Evolutionary conservation across 495 filamentous ascomycete genomes (phyloP).

Genomic region (Aspergillus homomorphus): DNA sequence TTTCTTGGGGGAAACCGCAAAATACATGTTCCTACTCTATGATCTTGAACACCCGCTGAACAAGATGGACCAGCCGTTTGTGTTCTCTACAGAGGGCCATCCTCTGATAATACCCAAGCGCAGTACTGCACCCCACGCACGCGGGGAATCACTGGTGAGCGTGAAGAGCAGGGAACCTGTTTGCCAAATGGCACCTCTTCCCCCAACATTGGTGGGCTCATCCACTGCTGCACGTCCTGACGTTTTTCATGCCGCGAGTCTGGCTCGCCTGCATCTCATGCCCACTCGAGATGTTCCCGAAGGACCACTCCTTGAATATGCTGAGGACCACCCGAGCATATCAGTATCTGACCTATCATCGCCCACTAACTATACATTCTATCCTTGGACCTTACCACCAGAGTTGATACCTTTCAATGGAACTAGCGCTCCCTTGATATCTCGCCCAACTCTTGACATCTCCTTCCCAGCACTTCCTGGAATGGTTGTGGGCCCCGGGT

Average conservation of each 20-base stretch:
- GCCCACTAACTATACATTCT: slow-evolving; percentile 77
- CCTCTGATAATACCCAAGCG: slow-evolving; percentile 78
- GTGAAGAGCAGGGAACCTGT: slow-evolving; percentile 15
- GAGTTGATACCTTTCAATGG: slow-evolving; percentile 71
- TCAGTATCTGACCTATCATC: slow-evolving; percentile 58
- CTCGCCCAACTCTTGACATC: slow-evolving; percentile 67
- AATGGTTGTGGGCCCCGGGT: slow-evolving; percentile 48
- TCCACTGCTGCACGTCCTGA: slow-evolving; percentile 79
- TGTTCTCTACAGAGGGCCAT: slow-evolving; percentile 95
- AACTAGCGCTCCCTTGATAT: slow-evolving; percentile 61
- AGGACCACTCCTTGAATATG: slow-evolving; percentile 52
- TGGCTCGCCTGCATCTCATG: slow-evolving; percentile 77
- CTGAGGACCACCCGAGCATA: slow-evolving; percentile 50
- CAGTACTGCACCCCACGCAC: slow-evolving; percentile 13
- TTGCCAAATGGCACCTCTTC: slow-evolving; percentile 59
- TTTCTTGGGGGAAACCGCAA: slow-evolving; percentile 92
- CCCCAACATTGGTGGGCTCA: slow-evolving; percentile 66
- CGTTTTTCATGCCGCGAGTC: slow-evolving; percentile 84
- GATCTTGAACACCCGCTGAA: slow-evolving; percentile 84
- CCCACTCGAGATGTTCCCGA: slow-evolving; percentile 52
- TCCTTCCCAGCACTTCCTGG: slow-evolving; percentile 72
- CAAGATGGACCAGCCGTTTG: slow-evolving; percentile 76
- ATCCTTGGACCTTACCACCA: slow-evolving; percentile 85
- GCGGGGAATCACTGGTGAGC: slow-evolving; percentile 9
- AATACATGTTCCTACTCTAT: slow-evolving; percentile 91